phyloP scores from a whole-genome alignment of 2,329 filamentous ascomycete genomes.

The Aspergillus vadensis region DNA sequence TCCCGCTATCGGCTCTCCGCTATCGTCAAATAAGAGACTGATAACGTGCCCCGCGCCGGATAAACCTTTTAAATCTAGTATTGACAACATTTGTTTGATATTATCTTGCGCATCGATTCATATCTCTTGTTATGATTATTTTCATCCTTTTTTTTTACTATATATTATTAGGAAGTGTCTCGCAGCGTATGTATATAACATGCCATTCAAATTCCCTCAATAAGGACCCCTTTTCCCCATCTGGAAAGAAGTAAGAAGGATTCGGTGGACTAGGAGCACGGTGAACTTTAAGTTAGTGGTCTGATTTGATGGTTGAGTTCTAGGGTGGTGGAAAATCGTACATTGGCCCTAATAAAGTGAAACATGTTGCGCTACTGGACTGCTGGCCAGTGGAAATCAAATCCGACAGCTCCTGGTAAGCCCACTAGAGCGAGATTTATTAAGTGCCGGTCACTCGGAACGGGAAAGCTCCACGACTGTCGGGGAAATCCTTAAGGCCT shows the following conservation, averaged over 20 bases:
- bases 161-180: neutral
- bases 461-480: neutral
- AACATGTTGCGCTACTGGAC: neutral
- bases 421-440: neutral
- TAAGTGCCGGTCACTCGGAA: neutral
- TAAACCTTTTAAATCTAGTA: no score
- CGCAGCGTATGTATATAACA: neutral
- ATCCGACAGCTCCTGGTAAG: neutral
- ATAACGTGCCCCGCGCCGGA: no score
- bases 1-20: neutral
- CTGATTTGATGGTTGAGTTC: neutral
- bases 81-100: no score
- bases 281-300: neutral
- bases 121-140: no score
- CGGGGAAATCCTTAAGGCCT: neutral
- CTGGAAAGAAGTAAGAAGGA: neutral
- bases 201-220: neutral
- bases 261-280: neutral
- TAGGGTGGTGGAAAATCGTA: neutral
- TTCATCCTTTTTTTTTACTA: neutral
- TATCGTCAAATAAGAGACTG: neutral
- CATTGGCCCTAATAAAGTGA: neutral
- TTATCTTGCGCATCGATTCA: neutral
- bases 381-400: constrained; percentile 3
- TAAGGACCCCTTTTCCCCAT: neutral